These are phyloP conservation scores for Leptographium radiaticola DNA, from an alignment of 2,329 filamentous ascomycete species.

Conservation along the genomic window DNA sequence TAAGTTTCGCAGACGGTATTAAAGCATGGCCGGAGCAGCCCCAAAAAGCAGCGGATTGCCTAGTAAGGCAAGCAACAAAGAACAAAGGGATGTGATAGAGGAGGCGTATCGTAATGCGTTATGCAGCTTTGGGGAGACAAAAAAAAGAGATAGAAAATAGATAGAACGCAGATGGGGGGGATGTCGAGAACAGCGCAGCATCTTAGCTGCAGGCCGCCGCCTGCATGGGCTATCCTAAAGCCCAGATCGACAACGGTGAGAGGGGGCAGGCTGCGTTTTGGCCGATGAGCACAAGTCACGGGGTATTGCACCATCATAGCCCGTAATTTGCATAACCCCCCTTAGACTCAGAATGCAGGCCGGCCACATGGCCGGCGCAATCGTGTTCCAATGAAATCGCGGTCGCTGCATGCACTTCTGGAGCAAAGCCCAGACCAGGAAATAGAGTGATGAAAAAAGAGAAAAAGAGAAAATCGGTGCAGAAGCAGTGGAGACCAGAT, in stretches of 20 bases:
- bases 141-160: background rate
- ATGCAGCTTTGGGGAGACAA: background rate
- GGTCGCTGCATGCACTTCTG: background rate
- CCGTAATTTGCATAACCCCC: constrained; percentile 28
- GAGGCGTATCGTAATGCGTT: background rate
- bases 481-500: no score
- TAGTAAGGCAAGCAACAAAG: constrained; percentile 1
- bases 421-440: background rate
- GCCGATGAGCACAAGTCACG: constrained; percentile 29
- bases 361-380: constrained; percentile 12
- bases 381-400: constrained; percentile 19
- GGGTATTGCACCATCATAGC: constrained; percentile 47
- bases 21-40: constrained; percentile 6
- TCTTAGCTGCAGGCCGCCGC: background rate
- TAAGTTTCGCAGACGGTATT: constrained; percentile 10
- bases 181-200: background rate
- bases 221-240: background rate
- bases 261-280: background rate
- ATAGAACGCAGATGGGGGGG: background rate
- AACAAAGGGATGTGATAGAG: background rate
- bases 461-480: background rate
- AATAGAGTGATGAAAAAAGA: background rate
- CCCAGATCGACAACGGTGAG: background rate
- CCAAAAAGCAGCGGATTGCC: constrained; percentile 11
- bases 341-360: constrained; percentile 12